A percentile compares a stretch with the other conserved stretches of the same genome.
Evolutionary conservation across 306 rosid species (phyloP).

Genomic region (Trifolium subterraneum): DNA sequence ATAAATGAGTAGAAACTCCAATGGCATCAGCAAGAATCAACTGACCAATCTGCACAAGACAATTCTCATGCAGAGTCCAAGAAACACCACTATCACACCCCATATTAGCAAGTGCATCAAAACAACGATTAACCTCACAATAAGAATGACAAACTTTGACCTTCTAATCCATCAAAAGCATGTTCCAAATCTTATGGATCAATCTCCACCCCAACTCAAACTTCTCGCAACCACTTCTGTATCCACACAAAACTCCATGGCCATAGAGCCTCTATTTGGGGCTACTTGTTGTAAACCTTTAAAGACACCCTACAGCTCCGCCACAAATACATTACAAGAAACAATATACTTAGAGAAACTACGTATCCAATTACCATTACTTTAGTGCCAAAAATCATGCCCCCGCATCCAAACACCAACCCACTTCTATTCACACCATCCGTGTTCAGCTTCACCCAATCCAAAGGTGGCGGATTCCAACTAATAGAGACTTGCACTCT

Average conservation of each 20-base stretch:
- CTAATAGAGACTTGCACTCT: neutral
- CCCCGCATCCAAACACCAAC: neutral
- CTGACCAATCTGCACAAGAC: neutral
- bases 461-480: neutral
- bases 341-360: neutral
- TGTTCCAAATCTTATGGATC: neutral
- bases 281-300: neutral
- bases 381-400: neutral
- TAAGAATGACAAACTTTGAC: neutral
- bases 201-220: neutral
- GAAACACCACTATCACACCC: neutral
- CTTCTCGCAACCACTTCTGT: neutral
- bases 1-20: neutral
- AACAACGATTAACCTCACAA: neutral
- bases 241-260: neutral
- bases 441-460: neutral
- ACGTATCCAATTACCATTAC: neutral
- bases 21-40: neutral
- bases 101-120: neutral
- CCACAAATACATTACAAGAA: neutral
- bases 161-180: neutral
- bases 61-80: neutral
- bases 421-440: neutral
- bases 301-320: neutral
- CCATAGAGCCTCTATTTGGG: neutral